These are phyloP conservation scores for Calcarisporium arbuscula DNA, from an alignment of 2,329 filamentous ascomycete genomes.

Conservation along the genomic window DNA sequence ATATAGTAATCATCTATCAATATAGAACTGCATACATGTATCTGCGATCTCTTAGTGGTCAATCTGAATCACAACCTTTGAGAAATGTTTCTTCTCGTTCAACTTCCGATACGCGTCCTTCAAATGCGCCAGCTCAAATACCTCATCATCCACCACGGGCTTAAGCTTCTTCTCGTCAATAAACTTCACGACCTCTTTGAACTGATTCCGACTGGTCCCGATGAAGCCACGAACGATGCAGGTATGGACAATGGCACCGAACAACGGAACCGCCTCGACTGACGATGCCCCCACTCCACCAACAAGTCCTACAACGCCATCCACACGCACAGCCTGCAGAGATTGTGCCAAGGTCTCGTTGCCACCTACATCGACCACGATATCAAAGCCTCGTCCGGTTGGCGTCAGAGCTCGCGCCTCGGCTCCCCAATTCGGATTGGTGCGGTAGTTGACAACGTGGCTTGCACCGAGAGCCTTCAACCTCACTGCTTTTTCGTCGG, in stretches of 20 bases:
- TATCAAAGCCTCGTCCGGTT: constrained; percentile 29
- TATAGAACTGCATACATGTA: too few species aligned
- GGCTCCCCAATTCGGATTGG: constrained; percentile 31
- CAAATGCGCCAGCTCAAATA: constrained; percentile 37
- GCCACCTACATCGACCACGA: constrained; percentile 38
- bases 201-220: constrained; percentile 38
- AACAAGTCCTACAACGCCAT: constrained; percentile 35
- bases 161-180: constrained; percentile 38
- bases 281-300: constrained; percentile 26
- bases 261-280: constrained; percentile 25
- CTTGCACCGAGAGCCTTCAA: constrained; percentile 34
- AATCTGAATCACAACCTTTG: constrained; percentile 30
- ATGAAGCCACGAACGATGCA: constrained; percentile 41
- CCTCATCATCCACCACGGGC: constrained; percentile 36
- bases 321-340: constrained; percentile 31
- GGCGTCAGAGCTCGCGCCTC: constrained; percentile 27
- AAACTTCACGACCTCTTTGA: constrained; percentile 45
- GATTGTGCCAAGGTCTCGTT: constrained; percentile 31
- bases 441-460: constrained; percentile 37
- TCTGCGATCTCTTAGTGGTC: too few species aligned
- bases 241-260: too few species aligned
- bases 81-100: constrained; percentile 29
- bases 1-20: too few species aligned
- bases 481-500: constrained; percentile 25
- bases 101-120: constrained; percentile 38